phyloP scores from a whole-genome alignment of 495 filamentous ascomycete genomes.

The Glonium stellatum region DNA sequence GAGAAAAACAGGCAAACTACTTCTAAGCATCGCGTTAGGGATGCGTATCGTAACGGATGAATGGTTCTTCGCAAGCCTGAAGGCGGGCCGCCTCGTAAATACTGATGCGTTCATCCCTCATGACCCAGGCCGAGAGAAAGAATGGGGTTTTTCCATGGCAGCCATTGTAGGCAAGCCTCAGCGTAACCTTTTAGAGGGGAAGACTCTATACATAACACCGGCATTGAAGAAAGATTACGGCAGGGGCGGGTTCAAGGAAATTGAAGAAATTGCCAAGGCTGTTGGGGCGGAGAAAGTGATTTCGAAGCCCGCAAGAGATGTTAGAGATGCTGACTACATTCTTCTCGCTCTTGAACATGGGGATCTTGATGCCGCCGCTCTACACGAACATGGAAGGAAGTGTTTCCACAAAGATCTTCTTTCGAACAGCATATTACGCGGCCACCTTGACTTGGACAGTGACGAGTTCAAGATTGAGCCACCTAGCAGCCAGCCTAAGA shows the following conservation, averaged over 20 bases:
- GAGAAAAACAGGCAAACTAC: slow-evolving; percentile 38
- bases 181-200: slow-evolving; percentile 27
- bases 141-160: slow-evolving; percentile 33
- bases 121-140: slow-evolving; percentile 29
- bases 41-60: slow-evolving; percentile 38
- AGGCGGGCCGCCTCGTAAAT: slow-evolving; percentile 26
- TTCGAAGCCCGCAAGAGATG: slow-evolving; percentile 14
- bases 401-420: slow-evolving; percentile 24
- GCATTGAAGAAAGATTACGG: slow-evolving; percentile 32
- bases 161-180: slow-evolving; percentile 27
- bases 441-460: slow-evolving; percentile 18
- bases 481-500: neutral
- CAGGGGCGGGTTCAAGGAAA: slow-evolving; percentile 26
- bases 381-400: slow-evolving; percentile 10
- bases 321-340: slow-evolving; percentile 10
- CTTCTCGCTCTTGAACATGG: slow-evolving; percentile 15
- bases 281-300: slow-evolving; percentile 27
- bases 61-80: slow-evolving; percentile 34
- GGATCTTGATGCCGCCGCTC: slow-evolving; percentile 8
- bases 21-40: slow-evolving; percentile 33
- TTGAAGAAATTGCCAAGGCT: slow-evolving; percentile 31
- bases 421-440: slow-evolving; percentile 23
- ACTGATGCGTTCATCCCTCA: slow-evolving; percentile 26
- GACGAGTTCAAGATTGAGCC: slow-evolving; percentile 25
- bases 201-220: slow-evolving; percentile 35